Evolutionary conservation across 2,329 filamentous ascomycete genomes (phyloP).

Genomic region (Clarireedia paspali): DNA sequence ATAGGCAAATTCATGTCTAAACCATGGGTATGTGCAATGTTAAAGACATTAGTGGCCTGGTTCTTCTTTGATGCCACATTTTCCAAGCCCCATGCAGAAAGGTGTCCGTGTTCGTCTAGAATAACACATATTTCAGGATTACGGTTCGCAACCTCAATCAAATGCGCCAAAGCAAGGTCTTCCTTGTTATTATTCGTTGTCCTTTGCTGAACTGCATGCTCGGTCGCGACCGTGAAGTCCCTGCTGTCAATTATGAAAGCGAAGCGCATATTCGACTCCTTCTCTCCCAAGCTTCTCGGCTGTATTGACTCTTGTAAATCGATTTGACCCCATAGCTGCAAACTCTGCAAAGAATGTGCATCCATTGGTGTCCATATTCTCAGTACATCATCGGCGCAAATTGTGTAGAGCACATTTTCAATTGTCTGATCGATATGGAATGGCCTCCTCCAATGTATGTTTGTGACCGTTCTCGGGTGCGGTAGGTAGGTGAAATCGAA

Average conservation of each 20-base stretch:
- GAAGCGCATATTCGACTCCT: constrained; percentile 43
- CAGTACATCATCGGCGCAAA: constrained; percentile 72
- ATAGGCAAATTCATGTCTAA: constrained; percentile 36
- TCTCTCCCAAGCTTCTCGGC: constrained; percentile 14
- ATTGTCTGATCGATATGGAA: constrained; percentile 68
- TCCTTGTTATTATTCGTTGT: constrained; percentile 43
- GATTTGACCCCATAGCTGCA: constrained; percentile 75
- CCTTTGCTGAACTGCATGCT: constrained; percentile 60
- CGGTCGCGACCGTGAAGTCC: constrained; percentile 71
- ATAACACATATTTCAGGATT: constrained; percentile 83
- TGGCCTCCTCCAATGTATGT: constrained; percentile 77
- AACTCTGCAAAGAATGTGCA: constrained; percentile 58
- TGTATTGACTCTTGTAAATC: constrained; percentile 68
- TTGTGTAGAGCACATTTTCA: constrained; percentile 85
- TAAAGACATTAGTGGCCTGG: constrained; percentile 66
- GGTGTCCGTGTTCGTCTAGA: constrained; percentile 72
- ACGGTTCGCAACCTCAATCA: constrained; percentile 78
- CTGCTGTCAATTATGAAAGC: constrained; percentile 77
- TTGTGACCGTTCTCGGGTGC: constrained; percentile 76
- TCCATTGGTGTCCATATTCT: constrained; percentile 80
- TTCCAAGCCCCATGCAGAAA: constrained; percentile 91
- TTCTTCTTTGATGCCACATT: constrained; percentile 67
- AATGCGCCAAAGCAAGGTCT: constrained; percentile 69
- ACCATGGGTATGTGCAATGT: constrained; percentile 69
- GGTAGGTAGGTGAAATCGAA: constrained; percentile 88